These are phyloP conservation scores for Pyrus communis DNA, from an alignment of 306 rosid genomes.

Conservation along the genomic window DNA sequence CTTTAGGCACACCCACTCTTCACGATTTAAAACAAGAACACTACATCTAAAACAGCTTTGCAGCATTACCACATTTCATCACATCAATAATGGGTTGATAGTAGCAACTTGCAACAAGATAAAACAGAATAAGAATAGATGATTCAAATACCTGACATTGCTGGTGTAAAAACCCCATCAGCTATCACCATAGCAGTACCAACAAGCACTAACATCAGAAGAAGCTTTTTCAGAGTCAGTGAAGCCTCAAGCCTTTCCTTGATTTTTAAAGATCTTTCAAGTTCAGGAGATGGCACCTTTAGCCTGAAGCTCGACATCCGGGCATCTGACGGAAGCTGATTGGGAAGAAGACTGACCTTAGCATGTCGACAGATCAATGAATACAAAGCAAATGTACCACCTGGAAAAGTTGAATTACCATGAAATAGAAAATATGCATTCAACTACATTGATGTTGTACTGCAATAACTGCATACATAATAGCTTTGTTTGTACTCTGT, in stretches of 20 bases:
- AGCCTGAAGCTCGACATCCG: conserved; percentile 94
- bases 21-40: neutral
- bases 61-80: neutral
- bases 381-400: conserved; percentile 98
- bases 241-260: conserved; percentile 92
- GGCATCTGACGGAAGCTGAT: conserved; percentile 93
- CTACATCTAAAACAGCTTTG: neutral
- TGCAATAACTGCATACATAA: neutral
- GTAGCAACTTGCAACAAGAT: neutral
- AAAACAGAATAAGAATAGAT: neutral
- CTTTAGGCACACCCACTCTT: neutral
- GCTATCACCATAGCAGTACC: conserved; percentile 99
- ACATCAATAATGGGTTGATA: neutral
- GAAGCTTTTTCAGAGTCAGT: conserved; percentile 70
- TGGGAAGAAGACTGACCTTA: conserved; percentile 97
- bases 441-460: neutral
- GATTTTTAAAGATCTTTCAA: conserved; percentile 90
- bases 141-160: conserved; percentile 61
- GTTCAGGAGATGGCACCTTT: conserved; percentile 92
- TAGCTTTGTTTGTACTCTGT: neutral
- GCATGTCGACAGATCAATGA: conserved; percentile 99
- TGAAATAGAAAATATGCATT: neutral
- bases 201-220: conserved; percentile 81
- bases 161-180: conserved; percentile 95
- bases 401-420: conserved; percentile 40